Percentiles rank a stretch among this genome's conserved stretches.
These are phyloP conservation scores for Jamesozyma gamospora DNA, from an alignment of 805 yeast genomes.

Conservation along the genomic window DNA sequence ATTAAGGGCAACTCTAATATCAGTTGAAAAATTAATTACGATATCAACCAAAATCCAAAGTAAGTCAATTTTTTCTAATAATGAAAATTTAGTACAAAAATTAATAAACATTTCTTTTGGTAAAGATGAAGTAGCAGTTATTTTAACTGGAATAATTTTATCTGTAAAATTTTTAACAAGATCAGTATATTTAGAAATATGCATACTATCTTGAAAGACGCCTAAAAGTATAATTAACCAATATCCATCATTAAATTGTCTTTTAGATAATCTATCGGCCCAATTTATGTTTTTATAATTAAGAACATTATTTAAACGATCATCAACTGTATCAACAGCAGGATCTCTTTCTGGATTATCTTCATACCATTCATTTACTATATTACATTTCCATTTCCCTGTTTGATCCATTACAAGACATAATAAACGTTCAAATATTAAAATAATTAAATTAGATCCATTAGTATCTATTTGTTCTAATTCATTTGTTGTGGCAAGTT, in stretches of 20 bases:
- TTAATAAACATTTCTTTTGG: slow-evolving; percentile 20
- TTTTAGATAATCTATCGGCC: slow-evolving; percentile 63
- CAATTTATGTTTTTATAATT: slow-evolving; percentile 54
- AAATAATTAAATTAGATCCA: slow-evolving; percentile 15
- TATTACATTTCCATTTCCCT: slow-evolving; percentile 22
- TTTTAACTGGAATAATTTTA: slow-evolving; percentile 38
- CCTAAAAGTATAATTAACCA: slow-evolving; percentile 78
- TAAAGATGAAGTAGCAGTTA: slow-evolving; percentile 8
- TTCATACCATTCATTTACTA: slow-evolving; percentile 20
- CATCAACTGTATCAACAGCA: slow-evolving; percentile 9
- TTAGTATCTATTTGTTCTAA: slow-evolving; percentile 11
- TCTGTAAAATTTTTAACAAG: slow-evolving; percentile 41
- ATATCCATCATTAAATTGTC: slow-evolving; percentile 71
- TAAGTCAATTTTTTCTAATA: slow-evolving; percentile 44
- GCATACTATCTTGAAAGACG: slow-evolving; percentile 35
- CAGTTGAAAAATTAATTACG: slow-evolving; percentile 27
- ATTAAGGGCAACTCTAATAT: slow-evolving; percentile 18
- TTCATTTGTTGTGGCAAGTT: slow-evolving; percentile 10
- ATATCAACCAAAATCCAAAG: slow-evolving; percentile 55
- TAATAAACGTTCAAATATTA: slow-evolving; percentile 16
- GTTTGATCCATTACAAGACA: slow-evolving; percentile 18
- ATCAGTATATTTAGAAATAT: slow-evolving; percentile 16
- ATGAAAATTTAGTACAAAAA: slow-evolving; percentile 43
- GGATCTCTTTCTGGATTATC: slow-evolving; percentile 7
- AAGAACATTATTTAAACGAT: slow-evolving; percentile 29